Conservation (phyloP, 2,329 filamentous ascomycete species). For the Nigrospora osmanthi region DNA sequence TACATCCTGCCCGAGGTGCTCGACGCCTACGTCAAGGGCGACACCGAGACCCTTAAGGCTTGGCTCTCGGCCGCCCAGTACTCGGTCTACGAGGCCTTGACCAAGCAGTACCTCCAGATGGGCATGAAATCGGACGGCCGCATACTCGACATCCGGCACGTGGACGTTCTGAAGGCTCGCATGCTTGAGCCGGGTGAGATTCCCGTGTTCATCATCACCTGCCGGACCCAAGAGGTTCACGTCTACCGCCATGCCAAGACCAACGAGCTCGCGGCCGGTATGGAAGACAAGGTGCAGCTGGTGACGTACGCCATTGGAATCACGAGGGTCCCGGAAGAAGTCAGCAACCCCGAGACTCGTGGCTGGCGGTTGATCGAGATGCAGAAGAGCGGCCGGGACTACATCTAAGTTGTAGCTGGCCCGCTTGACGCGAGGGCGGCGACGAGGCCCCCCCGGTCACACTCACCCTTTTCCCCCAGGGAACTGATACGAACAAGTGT, state of each 20-base stretch:
- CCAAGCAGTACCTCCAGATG: slow-evolving; percentile 89
- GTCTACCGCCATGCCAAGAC: slow-evolving; percentile 92
- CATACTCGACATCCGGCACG: slow-evolving; percentile 89
- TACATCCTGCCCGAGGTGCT: slow-evolving; percentile 97
- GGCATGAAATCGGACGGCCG: slow-evolving; percentile 92
- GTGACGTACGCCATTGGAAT: slow-evolving; percentile 98
- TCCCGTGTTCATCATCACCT: slow-evolving; percentile 95
- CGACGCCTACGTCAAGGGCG: slow-evolving; percentile 96
- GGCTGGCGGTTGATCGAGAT: slow-evolving; percentile 97
- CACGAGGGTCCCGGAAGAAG: slow-evolving; percentile 87
- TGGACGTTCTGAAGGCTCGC: slow-evolving; percentile 76
- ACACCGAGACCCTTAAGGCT: slow-evolving; percentile 79
- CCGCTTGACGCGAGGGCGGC: background rate
- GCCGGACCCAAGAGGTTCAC: slow-evolving; percentile 93
- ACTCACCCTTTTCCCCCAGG: background rate
- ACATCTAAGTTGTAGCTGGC: slow-evolving; percentile 34
- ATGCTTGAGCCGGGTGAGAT: slow-evolving; percentile 81
- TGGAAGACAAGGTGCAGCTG: slow-evolving; percentile 98
- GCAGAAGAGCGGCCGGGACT: slow-evolving; percentile 96
- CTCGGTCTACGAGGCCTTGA: slow-evolving; percentile 92
- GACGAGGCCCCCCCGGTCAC: background rate
- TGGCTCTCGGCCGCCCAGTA: slow-evolving; percentile 97
- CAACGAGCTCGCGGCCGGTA: slow-evolving; percentile 82
- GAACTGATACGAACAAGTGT: slow-evolving; percentile 1
- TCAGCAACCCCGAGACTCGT: slow-evolving; percentile 91